Percentiles rank a stretch among this genome's conserved stretches.
phyloP scores from a whole-genome alignment of 768 basidiomycete species.

The Tylopilus intermedius region DNA sequence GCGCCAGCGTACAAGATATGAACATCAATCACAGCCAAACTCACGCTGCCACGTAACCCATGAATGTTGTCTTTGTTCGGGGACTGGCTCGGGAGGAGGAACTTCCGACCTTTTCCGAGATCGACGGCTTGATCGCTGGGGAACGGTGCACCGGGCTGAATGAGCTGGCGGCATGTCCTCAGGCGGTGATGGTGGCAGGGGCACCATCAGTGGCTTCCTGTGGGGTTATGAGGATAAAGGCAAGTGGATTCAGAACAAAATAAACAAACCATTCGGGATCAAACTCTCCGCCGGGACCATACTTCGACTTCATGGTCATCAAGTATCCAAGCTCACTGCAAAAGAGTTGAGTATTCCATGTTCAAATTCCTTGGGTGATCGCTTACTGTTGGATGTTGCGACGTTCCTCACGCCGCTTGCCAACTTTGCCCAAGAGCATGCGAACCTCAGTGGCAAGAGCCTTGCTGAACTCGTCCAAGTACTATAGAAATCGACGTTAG shows the following conservation, averaged over 20 bases:
- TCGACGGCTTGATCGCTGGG: conserved; percentile 33
- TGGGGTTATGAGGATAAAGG: neutral
- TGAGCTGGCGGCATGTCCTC: conserved; percentile 42
- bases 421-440: conserved; percentile 78
- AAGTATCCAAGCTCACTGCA: conserved; percentile 71
- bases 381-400: conserved; percentile 75
- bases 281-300: conserved; percentile 82
- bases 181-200: conserved; percentile 40
- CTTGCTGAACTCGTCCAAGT: conserved; percentile 84
- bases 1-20: conserved; percentile 30
- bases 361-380: neutral
- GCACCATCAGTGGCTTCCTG: conserved; percentile 41
- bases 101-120: conserved; percentile 41
- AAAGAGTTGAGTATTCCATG: conserved; percentile 5
- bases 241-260: neutral
- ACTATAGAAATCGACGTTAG: conserved; percentile 37
- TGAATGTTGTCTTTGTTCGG: conserved; percentile 43
- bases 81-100: conserved; percentile 27
- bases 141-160: conserved; percentile 62
- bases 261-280: conserved; percentile 66
- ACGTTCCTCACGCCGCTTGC: conserved; percentile 69
- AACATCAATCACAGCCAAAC: conserved; percentile 26
- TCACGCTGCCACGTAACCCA: conserved; percentile 69
- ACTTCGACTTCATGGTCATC: conserved; percentile 65
- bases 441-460: conserved; percentile 79